A percentile compares a stretch with the other conserved stretches of the same genome.
phyloP scores from a whole-genome alignment of 768 basidiomycete genomes.

The Cantharellus anzutake region DNA sequence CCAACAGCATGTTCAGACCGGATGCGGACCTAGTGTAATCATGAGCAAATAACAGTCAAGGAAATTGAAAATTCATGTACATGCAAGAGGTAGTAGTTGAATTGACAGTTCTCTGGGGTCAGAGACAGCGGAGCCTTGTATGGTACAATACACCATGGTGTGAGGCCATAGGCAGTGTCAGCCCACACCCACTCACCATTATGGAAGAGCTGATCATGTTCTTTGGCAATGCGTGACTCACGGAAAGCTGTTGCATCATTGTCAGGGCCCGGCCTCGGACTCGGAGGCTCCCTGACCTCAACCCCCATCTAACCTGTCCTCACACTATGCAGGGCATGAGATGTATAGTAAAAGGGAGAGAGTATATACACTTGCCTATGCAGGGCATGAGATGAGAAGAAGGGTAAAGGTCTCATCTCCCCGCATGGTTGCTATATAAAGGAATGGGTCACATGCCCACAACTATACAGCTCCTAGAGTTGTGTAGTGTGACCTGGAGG shows the following conservation, averaged over 20 bases:
- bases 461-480: too few species aligned
- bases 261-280: too few species aligned
- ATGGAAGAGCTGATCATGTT: neutral
- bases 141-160: slow-evolving; percentile 15
- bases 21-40: slow-evolving; percentile 7
- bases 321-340: too few species aligned
- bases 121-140: slow-evolving; percentile 17
- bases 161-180: slow-evolving; percentile 18
- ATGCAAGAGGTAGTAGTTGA: slow-evolving; percentile 15
- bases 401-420: too few species aligned
- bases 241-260: neutral
- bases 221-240: neutral
- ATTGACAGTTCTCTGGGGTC: slow-evolving; percentile 14
- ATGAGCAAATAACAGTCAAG: neutral
- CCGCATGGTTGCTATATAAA: too few species aligned
- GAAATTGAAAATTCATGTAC: neutral
- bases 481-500: too few species aligned
- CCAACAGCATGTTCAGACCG: slow-evolving; percentile 24
- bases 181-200: slow-evolving; percentile 7
- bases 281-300: too few species aligned
- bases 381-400: too few species aligned
- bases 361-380: too few species aligned
- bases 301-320: too few species aligned
- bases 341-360: too few species aligned
- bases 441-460: too few species aligned